These are phyloP conservation scores for Fraxinus paxiana DNA, from an alignment of 305 asterid species.

Conservation along the genomic window DNA sequence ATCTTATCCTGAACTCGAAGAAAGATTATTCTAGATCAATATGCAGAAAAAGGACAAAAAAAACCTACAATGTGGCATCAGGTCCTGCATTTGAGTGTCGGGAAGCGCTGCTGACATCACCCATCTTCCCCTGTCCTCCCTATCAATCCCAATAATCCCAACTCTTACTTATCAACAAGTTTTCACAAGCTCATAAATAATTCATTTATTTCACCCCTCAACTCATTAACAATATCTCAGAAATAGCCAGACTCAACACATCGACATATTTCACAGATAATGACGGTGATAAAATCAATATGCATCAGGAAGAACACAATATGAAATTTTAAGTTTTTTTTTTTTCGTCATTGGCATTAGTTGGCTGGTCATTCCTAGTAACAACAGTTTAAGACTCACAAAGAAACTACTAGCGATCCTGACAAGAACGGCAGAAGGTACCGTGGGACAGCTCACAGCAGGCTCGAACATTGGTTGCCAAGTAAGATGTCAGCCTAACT, in stretches of 20 bases:
- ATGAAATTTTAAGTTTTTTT: not conserved
- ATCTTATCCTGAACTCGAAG: not conserved
- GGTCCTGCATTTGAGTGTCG: conserved; percentile 40
- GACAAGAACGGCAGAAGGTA: conserved; percentile 98
- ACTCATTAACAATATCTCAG: conserved; percentile 19
- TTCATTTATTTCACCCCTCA: conserved; percentile 30
- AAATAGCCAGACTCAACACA: not conserved
- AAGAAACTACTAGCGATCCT: conserved; percentile 91
- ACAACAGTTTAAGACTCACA: conserved; percentile 51
- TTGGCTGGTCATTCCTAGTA: conserved; percentile 26
- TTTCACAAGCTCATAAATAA: conserved; percentile 29
- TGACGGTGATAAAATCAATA: conserved; percentile 5
- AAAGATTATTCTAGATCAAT: conserved; percentile 16
- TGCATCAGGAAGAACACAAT: not conserved
- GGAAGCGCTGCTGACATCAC: conserved; percentile 50
- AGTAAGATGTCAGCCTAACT: conserved; percentile 57
- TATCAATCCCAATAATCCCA: conserved; percentile 51
- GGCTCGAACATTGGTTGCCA: conserved; percentile 66
- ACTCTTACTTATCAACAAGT: conserved; percentile 47
- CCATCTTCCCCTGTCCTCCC: conserved; percentile 58
- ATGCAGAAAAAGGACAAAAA: conserved; percentile 26
- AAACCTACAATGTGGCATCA: conserved; percentile 52
- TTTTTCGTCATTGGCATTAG: conserved; percentile 15
- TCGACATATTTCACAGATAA: not conserved
- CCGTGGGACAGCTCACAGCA: conserved; percentile 94